Conservation (phyloP, 371 early-diverging fungal genomes). For the Amoeboaphelidium protococcarum region DNA sequence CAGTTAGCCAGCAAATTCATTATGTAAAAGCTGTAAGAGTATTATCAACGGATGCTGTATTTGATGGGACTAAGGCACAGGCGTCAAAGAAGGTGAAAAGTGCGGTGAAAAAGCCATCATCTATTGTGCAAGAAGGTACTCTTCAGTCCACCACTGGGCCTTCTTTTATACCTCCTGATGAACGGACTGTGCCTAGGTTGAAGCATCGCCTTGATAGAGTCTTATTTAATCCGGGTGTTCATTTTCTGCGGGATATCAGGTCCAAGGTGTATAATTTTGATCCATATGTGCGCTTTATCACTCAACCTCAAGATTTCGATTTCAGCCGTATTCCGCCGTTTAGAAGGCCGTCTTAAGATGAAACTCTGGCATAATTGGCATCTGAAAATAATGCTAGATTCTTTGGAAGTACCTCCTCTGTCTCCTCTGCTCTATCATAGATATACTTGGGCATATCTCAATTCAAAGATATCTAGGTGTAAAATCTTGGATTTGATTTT, state of each 20-base stretch:
- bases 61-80: no score
- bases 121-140: no score
- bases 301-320: slow-evolving; percentile 48
- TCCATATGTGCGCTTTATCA: slow-evolving; percentile 39
- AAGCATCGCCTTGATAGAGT: not conserved
- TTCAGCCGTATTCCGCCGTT: slow-evolving; percentile 44
- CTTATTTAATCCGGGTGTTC: slow-evolving; percentile 42
- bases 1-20: no score
- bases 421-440: slow-evolving; percentile 43
- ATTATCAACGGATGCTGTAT: no score
- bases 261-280: slow-evolving; percentile 49
- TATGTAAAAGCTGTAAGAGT: no score
- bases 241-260: slow-evolving; percentile 49
- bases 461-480: slow-evolving; percentile 28
- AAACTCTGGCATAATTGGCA: slow-evolving; percentile 20
- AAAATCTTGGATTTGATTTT: slow-evolving; percentile 29
- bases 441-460: slow-evolving; percentile 44
- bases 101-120: no score
- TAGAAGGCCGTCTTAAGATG: slow-evolving; percentile 47
- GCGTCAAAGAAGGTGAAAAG: no score
- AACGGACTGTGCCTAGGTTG: not conserved
- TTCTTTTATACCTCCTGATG: no score
- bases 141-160: no score
- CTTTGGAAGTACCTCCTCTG: slow-evolving; percentile 68
- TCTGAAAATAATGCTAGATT: slow-evolving; percentile 19